Evolutionary conservation across 2,329 filamentous ascomycete species (phyloP).

Genomic region (Aspergillus sp.): DNA sequence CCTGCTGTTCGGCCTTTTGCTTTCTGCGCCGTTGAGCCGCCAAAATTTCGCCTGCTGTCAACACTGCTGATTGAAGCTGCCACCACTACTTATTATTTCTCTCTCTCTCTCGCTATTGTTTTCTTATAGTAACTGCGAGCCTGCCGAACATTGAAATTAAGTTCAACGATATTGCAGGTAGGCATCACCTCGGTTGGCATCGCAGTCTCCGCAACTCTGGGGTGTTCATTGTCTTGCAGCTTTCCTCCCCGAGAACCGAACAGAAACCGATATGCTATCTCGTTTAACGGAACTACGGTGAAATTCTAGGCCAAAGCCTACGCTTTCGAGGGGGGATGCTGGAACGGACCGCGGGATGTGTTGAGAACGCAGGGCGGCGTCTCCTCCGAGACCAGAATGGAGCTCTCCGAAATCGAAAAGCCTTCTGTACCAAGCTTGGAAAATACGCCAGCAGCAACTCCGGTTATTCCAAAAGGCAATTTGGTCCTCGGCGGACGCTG

Average conservation of each 20-base stretch:
- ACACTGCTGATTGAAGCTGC: constrained; percentile 7
- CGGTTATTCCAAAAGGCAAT: constrained; percentile 36
- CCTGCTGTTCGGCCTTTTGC: not conserved
- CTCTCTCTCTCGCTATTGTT: not conserved
- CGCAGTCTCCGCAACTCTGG: not conserved
- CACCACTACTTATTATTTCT: not conserved
- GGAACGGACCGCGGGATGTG: constrained; percentile 51
- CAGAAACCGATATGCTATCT: constrained; percentile 28
- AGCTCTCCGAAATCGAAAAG: constrained; percentile 36
- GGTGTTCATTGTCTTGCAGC: constrained; percentile 7
- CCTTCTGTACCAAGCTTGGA: constrained; percentile 39
- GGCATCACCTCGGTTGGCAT: not conserved
- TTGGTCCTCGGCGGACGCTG: constrained; percentile 28
- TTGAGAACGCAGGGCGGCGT: constrained; percentile 51
- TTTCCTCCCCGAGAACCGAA: not conserved
- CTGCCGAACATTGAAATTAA: not conserved
- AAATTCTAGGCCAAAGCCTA: constrained; percentile 27
- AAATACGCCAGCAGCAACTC: constrained; percentile 30
- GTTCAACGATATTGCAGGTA: not conserved
- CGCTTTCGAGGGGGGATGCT: constrained; percentile 47
- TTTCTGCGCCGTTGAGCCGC: constrained; percentile 14
- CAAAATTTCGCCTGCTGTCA: constrained; percentile 20
- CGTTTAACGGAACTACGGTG: constrained; percentile 21
- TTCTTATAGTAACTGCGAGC: no score
- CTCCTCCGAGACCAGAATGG: constrained; percentile 42